Base-by-base conservation (phyloP, 129 eudicot species). In the Flaveria linearis region DNA sequence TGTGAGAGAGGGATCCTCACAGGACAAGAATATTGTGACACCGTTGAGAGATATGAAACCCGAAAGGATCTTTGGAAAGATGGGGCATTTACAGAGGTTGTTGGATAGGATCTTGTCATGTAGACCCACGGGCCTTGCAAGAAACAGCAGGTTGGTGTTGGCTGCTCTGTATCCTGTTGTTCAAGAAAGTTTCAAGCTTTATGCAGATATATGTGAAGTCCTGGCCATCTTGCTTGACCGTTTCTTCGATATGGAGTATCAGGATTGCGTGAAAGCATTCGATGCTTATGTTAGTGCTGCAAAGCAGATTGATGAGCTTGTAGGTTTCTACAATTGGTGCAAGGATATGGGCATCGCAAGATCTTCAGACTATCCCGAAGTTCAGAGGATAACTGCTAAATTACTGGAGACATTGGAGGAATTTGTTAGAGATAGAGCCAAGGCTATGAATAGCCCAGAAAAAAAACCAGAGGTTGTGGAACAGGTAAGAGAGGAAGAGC, bases 211-310 rank as follows among this genome's bases (percentile, higher is more conserved):
- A 65, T 80, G 83, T 52, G 83, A 80, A 64, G 79, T 72, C 65
- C 64, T 80, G 22, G 83, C 83, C 16, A 53, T 72, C 10, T 80
- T 80, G 58, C 83, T 80, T 26, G 83, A 80, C 45, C 74, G 69
- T n/a, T 65, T 80, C 43, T 80, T 80, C 65, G 96, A 92, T 46
- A 92, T 92, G 96, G 96, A 92, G 77, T 82, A 89, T 69, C 76
- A 85, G 11, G 96, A 92, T 83, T 92, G 97, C 71, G 93, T 89
- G 2, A 92, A 89, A 80, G 90, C 97, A 1, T 92, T 92, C 46
- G 83, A 80, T 73, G 79, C 78, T 65, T 80, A 80, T 80, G 83
- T 78, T 22, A 81, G 89, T 70, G 83, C 90, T 2, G 87, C 79
- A 2, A 68, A 80, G 56, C 79, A 80, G 60, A 80, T 73, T 46